Percentiles rank a stretch among this genome's conserved stretches.
phyloP scores from a whole-genome alignment of 306 rosid species.

The Leucaena leucocephala region DNA sequence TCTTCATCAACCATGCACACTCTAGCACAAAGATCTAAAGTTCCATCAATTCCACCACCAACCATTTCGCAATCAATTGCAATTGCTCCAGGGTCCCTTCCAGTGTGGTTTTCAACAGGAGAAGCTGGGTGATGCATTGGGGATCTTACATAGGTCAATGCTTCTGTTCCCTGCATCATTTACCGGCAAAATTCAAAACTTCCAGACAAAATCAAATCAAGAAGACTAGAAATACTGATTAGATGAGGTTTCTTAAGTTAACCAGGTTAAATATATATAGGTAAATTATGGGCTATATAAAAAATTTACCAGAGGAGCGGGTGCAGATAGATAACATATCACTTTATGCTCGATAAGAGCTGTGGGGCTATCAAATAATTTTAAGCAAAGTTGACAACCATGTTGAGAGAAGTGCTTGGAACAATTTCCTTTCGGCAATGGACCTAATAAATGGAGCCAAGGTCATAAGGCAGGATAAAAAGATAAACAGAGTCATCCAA shows the following conservation, averaged over 20 bases:
- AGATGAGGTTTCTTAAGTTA: conserved; percentile 25
- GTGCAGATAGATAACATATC: conserved; percentile 54
- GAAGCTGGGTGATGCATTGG: conserved; percentile 35
- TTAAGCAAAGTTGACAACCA: conserved; percentile 75
- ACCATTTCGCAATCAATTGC: conserved; percentile 90
- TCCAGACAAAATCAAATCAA: conserved; percentile 18
- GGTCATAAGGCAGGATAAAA: conserved; percentile 17
- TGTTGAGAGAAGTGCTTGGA: conserved; percentile 49
- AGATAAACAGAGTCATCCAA: conserved; percentile 29
- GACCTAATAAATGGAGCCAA: conserved; percentile 50
- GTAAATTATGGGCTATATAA: neutral
- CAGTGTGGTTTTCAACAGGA: conserved; percentile 36
- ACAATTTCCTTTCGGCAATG: conserved; percentile 61
- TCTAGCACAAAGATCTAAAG: conserved; percentile 79
- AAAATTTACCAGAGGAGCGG: conserved; percentile 53
- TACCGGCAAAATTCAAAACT: conserved; percentile 28
- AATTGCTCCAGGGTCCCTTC: conserved; percentile 50
- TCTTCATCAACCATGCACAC: conserved; percentile 78
- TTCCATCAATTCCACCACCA: conserved; percentile 89
- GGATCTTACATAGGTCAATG: conserved; percentile 35
- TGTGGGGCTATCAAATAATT: conserved; percentile 45
- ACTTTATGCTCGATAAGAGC: conserved; percentile 60
- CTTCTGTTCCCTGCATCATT: conserved; percentile 58
- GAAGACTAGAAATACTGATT: conserved; percentile 22
- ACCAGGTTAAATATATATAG: neutral